These are phyloP conservation scores for Alternaria viburni DNA, from an alignment of 2,329 filamentous ascomycete genomes.

Conservation along the genomic window DNA sequence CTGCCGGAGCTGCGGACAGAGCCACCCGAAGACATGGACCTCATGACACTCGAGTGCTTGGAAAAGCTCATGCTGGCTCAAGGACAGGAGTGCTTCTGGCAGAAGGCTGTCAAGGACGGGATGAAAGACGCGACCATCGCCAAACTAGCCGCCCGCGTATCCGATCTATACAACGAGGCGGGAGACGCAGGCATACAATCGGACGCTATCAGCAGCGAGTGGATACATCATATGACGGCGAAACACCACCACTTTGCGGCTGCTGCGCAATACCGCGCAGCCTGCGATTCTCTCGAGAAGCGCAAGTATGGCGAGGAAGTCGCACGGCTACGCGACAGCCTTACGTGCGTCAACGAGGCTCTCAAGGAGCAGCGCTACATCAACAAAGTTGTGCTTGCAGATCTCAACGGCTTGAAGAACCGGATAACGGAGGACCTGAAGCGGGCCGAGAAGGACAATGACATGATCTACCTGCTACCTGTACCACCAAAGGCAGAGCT, in stretches of 20 bases:
- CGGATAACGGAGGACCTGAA: constrained; percentile 87
- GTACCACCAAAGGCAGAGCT: constrained; percentile 90
- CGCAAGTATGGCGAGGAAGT: constrained; percentile 95
- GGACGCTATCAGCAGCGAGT: constrained; percentile 86
- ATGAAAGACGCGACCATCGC: constrained; percentile 93
- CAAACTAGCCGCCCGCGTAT: constrained; percentile 87
- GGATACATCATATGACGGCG: constrained; percentile 97
- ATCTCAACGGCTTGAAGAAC: constrained; percentile 81
- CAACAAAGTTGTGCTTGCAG: constrained; percentile 79
- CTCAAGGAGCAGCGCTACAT: constrained; percentile 84
- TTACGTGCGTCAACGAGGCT: constrained; percentile 83
- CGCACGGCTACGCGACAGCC: constrained; percentile 80
- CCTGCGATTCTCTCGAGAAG: constrained; percentile 91
- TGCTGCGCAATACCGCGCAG: constrained; percentile 90
- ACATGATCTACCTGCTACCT: constrained; percentile 87
- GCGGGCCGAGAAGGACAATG: constrained; percentile 93
- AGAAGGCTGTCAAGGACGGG: constrained; percentile 91
- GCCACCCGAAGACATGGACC: constrained; percentile 95
- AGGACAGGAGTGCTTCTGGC: constrained; percentile 97
- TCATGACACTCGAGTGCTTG: constrained; percentile 81
- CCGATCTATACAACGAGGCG: constrained; percentile 85
- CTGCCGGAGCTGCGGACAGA: constrained; percentile 82
- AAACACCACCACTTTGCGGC: constrained; percentile 98
- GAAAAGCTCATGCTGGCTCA: constrained; percentile 87
- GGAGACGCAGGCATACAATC: constrained; percentile 88